Evolutionary conservation across 2,329 filamentous ascomycete genomes (phyloP).

Genomic region (Colletotrichum lupini): DNA sequence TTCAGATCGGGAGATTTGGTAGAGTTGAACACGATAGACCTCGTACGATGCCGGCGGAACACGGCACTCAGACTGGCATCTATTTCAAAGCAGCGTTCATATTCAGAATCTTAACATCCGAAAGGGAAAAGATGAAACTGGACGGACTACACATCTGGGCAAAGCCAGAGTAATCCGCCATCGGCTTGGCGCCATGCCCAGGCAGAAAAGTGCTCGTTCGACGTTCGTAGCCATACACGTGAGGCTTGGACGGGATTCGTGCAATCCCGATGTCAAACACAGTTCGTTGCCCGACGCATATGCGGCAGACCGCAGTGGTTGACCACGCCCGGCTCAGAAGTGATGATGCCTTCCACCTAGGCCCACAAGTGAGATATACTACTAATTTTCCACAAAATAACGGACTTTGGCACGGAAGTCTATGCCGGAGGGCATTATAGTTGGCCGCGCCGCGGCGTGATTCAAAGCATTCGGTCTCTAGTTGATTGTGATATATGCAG

Average conservation of each 20-base stretch:
- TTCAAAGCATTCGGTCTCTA: not conserved
- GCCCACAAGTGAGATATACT: not conserved
- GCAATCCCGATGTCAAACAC: not conserved
- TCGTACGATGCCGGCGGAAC: too few relatives aligned
- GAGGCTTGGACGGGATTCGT: not conserved
- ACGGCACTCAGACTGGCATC: too few relatives aligned
- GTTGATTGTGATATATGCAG: not conserved
- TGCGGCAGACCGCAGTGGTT: not conserved
- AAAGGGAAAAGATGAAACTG: not conserved
- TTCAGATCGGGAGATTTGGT: too few relatives aligned
- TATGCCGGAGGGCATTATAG: not conserved
- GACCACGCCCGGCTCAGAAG: not conserved
- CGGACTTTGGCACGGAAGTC: not conserved
- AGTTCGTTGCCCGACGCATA: not conserved
- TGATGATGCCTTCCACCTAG: not conserved
- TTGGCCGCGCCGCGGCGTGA: too few relatives aligned
- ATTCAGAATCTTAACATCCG: too few relatives aligned
- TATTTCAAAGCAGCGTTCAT: too few relatives aligned
- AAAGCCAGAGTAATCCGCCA: not conserved
- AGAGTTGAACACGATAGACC: too few relatives aligned
- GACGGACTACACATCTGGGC: not conserved
- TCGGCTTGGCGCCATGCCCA: not conserved
- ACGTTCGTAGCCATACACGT: not conserved
- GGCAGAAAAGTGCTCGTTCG: not conserved
- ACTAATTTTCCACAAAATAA: not conserved